Percentiles rank a stretch among this genome's conserved stretches.
Evolutionary conservation across 1,139 yeast genomes (phyloP).

Genomic region (Protomyces gravidus): DNA sequence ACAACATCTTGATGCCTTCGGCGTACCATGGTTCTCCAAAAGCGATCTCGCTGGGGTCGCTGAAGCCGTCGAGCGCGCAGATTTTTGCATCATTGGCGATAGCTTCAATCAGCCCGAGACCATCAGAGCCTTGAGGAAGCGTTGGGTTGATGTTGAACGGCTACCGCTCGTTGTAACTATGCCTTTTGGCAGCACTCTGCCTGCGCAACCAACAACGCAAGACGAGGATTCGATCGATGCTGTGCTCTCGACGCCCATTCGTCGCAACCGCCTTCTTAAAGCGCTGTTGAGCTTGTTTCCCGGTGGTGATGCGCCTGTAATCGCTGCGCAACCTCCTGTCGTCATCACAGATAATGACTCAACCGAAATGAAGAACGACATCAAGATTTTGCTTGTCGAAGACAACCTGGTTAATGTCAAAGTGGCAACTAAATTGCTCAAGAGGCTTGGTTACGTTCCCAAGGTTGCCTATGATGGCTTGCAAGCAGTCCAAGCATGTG

Average conservation of each 20-base stretch:
- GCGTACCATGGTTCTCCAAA: slow-evolving; percentile 2
- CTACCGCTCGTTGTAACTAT: slow-evolving; percentile 17
- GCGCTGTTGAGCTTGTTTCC: slow-evolving; percentile 11
- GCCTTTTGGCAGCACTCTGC: slow-evolving; percentile 26
- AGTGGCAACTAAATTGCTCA: slow-evolving; percentile 25
- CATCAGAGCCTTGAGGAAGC: slow-evolving; percentile 1
- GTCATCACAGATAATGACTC: slow-evolving; percentile 4
- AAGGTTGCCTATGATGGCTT: slow-evolving; percentile 23
- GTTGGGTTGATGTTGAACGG: slow-evolving; percentile 3
- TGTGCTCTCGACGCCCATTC: slow-evolving; percentile 15
- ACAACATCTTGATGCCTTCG: slow-evolving; percentile 11
- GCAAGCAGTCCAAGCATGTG: slow-evolving; percentile 23
- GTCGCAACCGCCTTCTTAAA: slow-evolving; percentile 6
- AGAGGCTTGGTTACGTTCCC: slow-evolving; percentile 10
- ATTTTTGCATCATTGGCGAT: slow-evolving; percentile 21
- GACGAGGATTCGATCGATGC: slow-evolving; percentile 21
- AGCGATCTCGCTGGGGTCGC: neutral
- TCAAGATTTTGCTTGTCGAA: slow-evolving; percentile 24
- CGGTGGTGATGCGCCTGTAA: slow-evolving; percentile 1
- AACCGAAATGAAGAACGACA: neutral
- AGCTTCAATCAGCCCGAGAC: slow-evolving; percentile 26
- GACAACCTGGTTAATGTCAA: slow-evolving; percentile 27
- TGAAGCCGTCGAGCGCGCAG: neutral
- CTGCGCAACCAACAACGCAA: slow-evolving; percentile 4
- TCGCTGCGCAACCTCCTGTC: neutral